Percentiles rank a stretch among this genome's conserved stretches.
phyloP scores from a whole-genome alignment of 192 early-diverging fungal genomes.

The Pilobolus umbonatus region DNA sequence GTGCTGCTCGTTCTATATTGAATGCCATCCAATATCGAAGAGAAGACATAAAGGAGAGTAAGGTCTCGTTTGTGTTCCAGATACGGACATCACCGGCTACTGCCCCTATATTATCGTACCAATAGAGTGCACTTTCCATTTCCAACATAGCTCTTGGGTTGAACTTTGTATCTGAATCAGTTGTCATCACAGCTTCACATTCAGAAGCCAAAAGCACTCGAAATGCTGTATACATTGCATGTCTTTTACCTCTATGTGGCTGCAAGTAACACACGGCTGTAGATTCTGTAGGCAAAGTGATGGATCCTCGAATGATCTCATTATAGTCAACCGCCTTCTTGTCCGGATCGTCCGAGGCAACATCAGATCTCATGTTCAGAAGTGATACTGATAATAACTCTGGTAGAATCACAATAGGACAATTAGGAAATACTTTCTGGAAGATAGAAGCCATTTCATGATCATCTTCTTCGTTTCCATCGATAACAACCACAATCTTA shows the following conservation, averaged over 20 bases:
- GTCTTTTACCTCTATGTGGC: constrained; percentile 48
- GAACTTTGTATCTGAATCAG: constrained; percentile 59
- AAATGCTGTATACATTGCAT: constrained; percentile 54
- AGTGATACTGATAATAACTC: constrained; percentile 19
- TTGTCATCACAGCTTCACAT: constrained; percentile 52
- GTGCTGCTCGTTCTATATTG: constrained; percentile 60
- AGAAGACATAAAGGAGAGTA: constrained; percentile 56
- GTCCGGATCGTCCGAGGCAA: not conserved
- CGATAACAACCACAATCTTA: constrained; percentile 30
- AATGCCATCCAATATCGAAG: constrained; percentile 64
- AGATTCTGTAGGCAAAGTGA: constrained; percentile 13
- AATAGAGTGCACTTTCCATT: constrained; percentile 45
- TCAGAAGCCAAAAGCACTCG: constrained; percentile 35
- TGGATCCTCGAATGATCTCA: not conserved
- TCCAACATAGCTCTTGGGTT: constrained; percentile 44
- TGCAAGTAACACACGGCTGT: constrained; percentile 42
- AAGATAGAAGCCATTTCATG: constrained; percentile 33
- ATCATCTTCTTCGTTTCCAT: constrained; percentile 30
- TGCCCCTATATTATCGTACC: constrained; percentile 47
- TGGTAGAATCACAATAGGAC: constrained; percentile 15
- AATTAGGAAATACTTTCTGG: constrained; percentile 22
- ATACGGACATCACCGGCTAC: constrained; percentile 51
- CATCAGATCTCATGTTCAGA: not conserved
- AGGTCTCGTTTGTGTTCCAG: constrained; percentile 43
- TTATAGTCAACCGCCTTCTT: not conserved